Base-by-base conservation (phyloP, 371 early-diverging fungal species). In the Phascolomyces articulosus region DNA sequence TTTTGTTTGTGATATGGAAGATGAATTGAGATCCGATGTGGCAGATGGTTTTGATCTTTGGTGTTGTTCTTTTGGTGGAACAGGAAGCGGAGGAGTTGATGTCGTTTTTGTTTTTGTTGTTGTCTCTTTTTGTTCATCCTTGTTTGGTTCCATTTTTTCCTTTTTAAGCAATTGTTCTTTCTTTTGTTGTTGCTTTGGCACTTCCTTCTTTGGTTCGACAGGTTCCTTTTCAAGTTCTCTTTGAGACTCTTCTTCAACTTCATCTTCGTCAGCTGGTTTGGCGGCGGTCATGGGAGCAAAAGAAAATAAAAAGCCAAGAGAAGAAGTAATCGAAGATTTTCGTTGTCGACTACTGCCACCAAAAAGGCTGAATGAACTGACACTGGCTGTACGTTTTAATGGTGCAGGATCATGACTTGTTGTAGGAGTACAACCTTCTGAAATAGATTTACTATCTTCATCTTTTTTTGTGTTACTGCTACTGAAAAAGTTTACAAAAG, bases 291-390 rank as follows among this genome's bases (percentile, higher is more conserved):
- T 61, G 49, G 62, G 62, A 26, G 54, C 53, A 24, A 54, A 62
- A 2, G 56, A 62, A 62, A 67, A 62, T 3, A 67, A 20, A 21
- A 62, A 57, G 40, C 55, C 55, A 24, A 62, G 40, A 13, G 67
- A 67, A n/a, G 67, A 67, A 4, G 60, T 49, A 40, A 67, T 67
- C 40, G 67, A 67, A 31, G 67, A 67, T 48, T 62, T 62, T 4
- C 67, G 62, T 16, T 60, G 57, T 58, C 67, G 67, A 24, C 3
- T 44, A n/a, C 38, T 38, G 38, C 38, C 38, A 27, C 67, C 55
- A 51, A 60, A 60, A 4, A 28, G 18, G 20, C 34, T 60, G 41
- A 68, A 68, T 11, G 69, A 64, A 27, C 61, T 60, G 8, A 64
- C 44, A 29, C 63, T 68, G 16, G 60, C 57, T 34, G 64, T 63